Evolutionary conservation across 768 basidiomycete species (phyloP), one percentile per base, ranked within the genome.

Genomic region (Termitomyces heimii): DNA sequence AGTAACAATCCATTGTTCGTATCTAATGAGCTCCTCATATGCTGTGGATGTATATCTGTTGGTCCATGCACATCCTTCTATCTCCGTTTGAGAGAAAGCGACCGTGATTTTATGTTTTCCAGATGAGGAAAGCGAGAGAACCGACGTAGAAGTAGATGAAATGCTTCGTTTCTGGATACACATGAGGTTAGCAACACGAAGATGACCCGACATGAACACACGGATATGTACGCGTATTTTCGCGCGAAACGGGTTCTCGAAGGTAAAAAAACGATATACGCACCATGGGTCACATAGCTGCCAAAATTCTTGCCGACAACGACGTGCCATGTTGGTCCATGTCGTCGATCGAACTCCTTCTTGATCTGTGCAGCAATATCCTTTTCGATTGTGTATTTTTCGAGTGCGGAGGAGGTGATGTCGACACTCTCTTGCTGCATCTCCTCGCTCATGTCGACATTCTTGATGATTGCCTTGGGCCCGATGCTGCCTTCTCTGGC

Each of bases 251-350:
- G n/a, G 2, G 24, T 12, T 28, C 32, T 20, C 42, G 28, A 52
- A 20, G 44, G 53, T 20, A 34, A 16, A 56, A 52, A 56, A 55
- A 56, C 57, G 58, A 28, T 58, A 54, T 32, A 73, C 87, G 65
- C 63, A 96, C 94, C 95, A 68, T 97, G 95, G 45, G 95, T 97
- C 43, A 98, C 95, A 70, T 95, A 98, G 75, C 91, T 93, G 51
- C 95, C 95, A 83, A 96, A 98, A 78, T 98, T 97, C 81, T 96
- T 98, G 59, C 96, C 96, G 51, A 96, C 96, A 63, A 98, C 94
- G 71, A 94, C 94, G 71, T 98, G 96, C 96, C 96, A 98, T 65
- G 95, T 97, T 56, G 92, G 85, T 26, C 93, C 92, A 65, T 93
- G 87, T 73, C 88, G 79, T 75, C 85, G 81, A 80, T 98, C 96